A percentile compares a stretch with the other conserved stretches of the same genome.
Conservation (phyloP, 2,329 filamentous ascomycete species). For the Torrubiella hemipterigena region DNA sequence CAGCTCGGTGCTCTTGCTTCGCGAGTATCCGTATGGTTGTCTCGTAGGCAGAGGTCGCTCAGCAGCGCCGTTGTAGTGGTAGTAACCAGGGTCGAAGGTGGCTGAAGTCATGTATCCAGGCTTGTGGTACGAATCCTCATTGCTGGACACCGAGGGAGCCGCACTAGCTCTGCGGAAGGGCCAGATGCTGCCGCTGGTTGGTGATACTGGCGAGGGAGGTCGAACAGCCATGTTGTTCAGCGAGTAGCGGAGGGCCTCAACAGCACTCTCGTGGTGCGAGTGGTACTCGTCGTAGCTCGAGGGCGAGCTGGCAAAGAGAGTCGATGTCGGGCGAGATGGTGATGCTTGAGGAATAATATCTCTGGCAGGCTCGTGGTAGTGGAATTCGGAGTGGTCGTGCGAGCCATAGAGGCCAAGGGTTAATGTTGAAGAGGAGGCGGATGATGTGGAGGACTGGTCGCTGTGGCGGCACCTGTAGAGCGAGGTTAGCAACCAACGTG, state of each 20-base stretch:
- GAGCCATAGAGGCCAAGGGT: conserved; percentile 19
- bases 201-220: conserved; percentile 43
- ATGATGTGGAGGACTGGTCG: conserved; percentile 16
- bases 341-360: conserved; percentile 54
- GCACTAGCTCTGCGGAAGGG: conserved; percentile 37
- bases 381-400: conserved; percentile 30
- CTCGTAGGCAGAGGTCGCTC: conserved; percentile 47
- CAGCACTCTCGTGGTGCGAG: conserved; percentile 35
- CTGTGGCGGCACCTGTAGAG: not conserved
- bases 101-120: conserved; percentile 32
- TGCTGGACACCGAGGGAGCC: conserved; percentile 37
- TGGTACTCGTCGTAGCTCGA: conserved; percentile 30
- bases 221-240: conserved; percentile 30
- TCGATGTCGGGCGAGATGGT: conserved; percentile 46
- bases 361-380: conserved; percentile 37
- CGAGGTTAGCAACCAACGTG: too few relatives aligned
- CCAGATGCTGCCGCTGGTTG: conserved; percentile 37
- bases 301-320: conserved; percentile 39
- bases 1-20: conserved; percentile 51
- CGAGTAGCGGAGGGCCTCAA: conserved; percentile 40
- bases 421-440: conserved; percentile 11
- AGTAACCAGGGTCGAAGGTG: conserved; percentile 36
- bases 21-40: conserved; percentile 39
- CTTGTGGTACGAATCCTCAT: conserved; percentile 32
- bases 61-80: conserved; percentile 26